phyloP scores from a whole-genome alignment of 805 yeast species.

The Candida manassasensis region DNA sequence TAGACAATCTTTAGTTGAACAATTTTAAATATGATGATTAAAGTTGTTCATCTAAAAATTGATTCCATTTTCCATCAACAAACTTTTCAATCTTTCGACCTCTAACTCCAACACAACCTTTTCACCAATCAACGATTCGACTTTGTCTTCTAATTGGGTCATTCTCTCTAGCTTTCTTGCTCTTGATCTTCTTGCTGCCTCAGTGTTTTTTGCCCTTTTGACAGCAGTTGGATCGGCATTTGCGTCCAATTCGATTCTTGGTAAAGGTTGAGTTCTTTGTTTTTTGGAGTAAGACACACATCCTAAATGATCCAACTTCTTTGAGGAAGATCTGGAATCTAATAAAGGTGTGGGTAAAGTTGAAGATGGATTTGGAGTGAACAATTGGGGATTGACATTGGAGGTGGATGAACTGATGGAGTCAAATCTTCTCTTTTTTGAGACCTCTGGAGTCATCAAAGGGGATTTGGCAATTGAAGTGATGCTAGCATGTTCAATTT shows the following conservation, averaged over 20 bases:
- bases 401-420: background rate
- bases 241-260: slow-evolving; percentile 57
- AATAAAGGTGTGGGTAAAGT: slow-evolving; percentile 31
- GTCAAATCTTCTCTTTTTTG: slow-evolving; percentile 1
- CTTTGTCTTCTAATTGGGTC: slow-evolving; percentile 74
- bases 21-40: background rate
- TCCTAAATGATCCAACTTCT: slow-evolving; percentile 65
- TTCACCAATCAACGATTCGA: slow-evolving; percentile 55
- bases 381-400: slow-evolving; percentile 15
- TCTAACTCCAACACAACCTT: slow-evolving; percentile 62
- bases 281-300: slow-evolving; percentile 73
- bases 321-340: slow-evolving; percentile 13
- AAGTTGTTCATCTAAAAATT: slow-evolving; percentile 1
- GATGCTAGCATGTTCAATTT: background rate
- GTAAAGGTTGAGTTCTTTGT: slow-evolving; percentile 65
- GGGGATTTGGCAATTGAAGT: background rate
- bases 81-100: slow-evolving; percentile 51
- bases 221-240: slow-evolving; percentile 60
- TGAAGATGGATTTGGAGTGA: slow-evolving; percentile 27
- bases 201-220: slow-evolving; percentile 96
- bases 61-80: slow-evolving; percentile 33
- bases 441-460: slow-evolving; percentile 1
- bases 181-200: slow-evolving; percentile 93
- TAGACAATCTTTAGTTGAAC: slow-evolving; percentile 1
- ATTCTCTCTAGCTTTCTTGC: slow-evolving; percentile 90